Conservation (phyloP, 2,329 filamentous ascomycete genomes). For the Penicillium sp. region DNA sequence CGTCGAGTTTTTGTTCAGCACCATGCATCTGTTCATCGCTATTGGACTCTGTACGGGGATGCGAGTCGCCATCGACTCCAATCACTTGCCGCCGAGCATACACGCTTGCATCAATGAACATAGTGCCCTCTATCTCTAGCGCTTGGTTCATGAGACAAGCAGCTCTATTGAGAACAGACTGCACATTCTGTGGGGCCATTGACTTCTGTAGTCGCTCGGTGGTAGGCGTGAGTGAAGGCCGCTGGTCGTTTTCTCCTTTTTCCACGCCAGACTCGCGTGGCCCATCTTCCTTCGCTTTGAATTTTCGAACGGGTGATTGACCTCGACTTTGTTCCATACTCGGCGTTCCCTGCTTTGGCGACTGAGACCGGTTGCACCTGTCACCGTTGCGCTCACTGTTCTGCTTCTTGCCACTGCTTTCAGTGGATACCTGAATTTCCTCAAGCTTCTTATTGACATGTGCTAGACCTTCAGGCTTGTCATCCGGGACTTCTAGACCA, state of each 20-base stretch:
- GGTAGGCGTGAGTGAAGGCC: slow-evolving; percentile 15
- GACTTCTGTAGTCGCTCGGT: slow-evolving; percentile 17
- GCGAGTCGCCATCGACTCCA: not conserved
- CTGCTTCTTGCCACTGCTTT: not conserved
- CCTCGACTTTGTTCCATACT: not conserved
- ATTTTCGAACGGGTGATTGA: slow-evolving; percentile 15
- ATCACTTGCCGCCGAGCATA: slow-evolving; percentile 18
- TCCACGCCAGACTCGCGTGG: not conserved
- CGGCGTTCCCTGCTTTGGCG: not conserved
- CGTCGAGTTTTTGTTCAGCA: not conserved
- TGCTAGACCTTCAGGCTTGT: not conserved
- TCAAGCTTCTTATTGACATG: slow-evolving; percentile 11
- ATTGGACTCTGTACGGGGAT: not conserved
- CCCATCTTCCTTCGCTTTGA: slow-evolving; percentile 1
- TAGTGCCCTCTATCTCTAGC: slow-evolving; percentile 19
- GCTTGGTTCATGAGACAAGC: slow-evolving; percentile 18
- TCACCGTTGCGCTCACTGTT: too few relatives aligned
- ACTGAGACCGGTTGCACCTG: not conserved
- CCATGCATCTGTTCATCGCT: not conserved
- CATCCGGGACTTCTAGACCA: not conserved
- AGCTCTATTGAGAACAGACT: slow-evolving; percentile 18
- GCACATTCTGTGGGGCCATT: slow-evolving; percentile 15
- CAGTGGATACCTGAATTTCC: slow-evolving; percentile 5
- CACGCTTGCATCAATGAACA: slow-evolving; percentile 21
- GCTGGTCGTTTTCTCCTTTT: slow-evolving; percentile 4